Evolutionary conservation across 148 eudicot genomes (phyloP).

Genomic region (Vaccinium darrowii): DNA sequence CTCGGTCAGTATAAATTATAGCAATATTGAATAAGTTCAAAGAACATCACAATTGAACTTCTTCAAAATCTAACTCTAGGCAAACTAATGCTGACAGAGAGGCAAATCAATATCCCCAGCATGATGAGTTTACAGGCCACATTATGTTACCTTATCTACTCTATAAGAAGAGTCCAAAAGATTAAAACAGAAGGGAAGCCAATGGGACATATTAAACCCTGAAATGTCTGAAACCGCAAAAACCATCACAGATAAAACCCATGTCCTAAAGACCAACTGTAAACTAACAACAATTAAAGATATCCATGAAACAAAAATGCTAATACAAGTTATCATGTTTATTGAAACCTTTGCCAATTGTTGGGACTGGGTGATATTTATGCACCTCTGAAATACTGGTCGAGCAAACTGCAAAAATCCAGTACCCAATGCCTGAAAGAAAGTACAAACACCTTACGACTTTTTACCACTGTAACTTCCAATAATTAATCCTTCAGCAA

Average conservation of each 20-base stretch:
- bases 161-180: not conserved
- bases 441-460: not conserved
- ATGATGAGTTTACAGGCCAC: not conserved
- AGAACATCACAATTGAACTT: not conserved
- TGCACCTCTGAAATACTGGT: slow-evolving; percentile 97
- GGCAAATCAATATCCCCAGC: not conserved
- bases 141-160: not conserved
- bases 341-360: slow-evolving; percentile 72
- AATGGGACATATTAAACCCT: not conserved
- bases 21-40: not conserved
- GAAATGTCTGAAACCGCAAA: not conserved
- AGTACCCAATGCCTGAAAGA: slow-evolving; percentile 83
- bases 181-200: not conserved
- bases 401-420: slow-evolving; percentile 91
- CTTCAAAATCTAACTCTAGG: not conserved
- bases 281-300: not conserved
- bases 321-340: not conserved
- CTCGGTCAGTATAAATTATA: not conserved
- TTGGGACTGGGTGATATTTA: slow-evolving; percentile 82
- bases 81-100: not conserved
- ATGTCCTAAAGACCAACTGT: not conserved
- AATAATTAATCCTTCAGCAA: not conserved
- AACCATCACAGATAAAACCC: not conserved
- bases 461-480: slow-evolving; percentile 6
- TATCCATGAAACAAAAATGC: slow-evolving; percentile 2